Base-by-base conservation (phyloP, 2,329 filamentous ascomycete species). In the Cryphonectria carpinicola region DNA sequence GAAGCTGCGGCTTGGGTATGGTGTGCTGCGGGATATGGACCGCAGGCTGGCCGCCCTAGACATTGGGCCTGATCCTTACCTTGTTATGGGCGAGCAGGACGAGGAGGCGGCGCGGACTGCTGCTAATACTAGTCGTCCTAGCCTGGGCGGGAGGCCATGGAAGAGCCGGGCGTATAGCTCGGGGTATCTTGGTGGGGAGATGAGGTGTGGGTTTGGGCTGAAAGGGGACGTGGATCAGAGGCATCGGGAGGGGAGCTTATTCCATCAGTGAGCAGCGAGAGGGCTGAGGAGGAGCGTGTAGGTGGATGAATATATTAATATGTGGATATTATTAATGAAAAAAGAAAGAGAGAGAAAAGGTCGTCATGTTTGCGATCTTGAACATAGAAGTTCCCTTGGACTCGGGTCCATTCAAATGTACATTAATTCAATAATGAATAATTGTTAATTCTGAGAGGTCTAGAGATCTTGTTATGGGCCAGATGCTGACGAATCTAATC, bases 181-280 rank as follows among this genome's bases (percentile, higher is more conserved):
- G 28, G 70, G 25, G 1, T 65, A 63, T 61, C 54, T 68, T 19
- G 66, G 35, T 6, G 69, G 69, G 11, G 69, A 71, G 14, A 72
- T 73, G 49, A 73, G 70, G 71, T 77, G 76, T 43, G 76, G 76
- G 43, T 78, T 78, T 71, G 76, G 74, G 22, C 73, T 75, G 10
- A 74, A 73, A 58, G 76, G 75, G 52, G 74, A 77, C 63, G 70
- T 77, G 46, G 71, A 67, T 54, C 72, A 71, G 65, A 68, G 67
- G 11, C 72, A 68, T 37, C 60, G 66, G 14, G 62, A 66, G 32
- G 62, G 72, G 4, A 68, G 69, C 35, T 49, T 71, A 58, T 73
- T 73, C 43, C 70, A 72, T 54, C 56, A 66, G 11, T 73, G 52
- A 35, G 22, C 5, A 35, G 22, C 5, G 46, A 46, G 8, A 39